Evolutionary conservation across 2,329 filamentous ascomycete species (phyloP).

Genomic region (Beauveria sp.): DNA sequence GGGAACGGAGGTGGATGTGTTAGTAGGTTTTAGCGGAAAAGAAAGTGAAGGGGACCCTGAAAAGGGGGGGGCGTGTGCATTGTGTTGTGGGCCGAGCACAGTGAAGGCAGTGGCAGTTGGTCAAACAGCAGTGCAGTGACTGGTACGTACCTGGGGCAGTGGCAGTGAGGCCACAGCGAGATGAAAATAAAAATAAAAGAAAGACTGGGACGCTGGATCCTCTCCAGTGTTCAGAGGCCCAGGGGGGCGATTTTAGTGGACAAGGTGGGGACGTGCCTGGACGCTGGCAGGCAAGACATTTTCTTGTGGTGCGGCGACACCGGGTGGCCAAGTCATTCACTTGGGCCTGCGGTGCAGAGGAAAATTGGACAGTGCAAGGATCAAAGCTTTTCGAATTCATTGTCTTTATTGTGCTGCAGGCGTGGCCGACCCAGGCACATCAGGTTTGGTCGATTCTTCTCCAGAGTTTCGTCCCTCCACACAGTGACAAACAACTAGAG

Average conservation of each 20-base stretch:
- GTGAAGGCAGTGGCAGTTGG: background rate
- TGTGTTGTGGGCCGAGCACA: background rate
- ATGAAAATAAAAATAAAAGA: too few species aligned
- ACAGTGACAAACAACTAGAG: background rate
- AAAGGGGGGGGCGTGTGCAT: conserved; percentile 2
- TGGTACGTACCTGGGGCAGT: background rate
- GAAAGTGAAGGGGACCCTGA: background rate
- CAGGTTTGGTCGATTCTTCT: too few species aligned
- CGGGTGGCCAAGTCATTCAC: background rate
- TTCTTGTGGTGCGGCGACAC: background rate
- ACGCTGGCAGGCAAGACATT: background rate
- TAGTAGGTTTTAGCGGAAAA: background rate
- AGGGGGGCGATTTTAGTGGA: too few species aligned
- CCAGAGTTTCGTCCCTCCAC: background rate
- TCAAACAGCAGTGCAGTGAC: too few species aligned
- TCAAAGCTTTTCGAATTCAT: background rate
- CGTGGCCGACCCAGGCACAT: background rate
- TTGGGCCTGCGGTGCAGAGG: too few species aligned
- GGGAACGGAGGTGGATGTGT: conserved; percentile 6
- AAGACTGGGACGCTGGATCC: background rate
- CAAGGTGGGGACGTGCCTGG: background rate
- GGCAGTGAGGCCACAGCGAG: background rate
- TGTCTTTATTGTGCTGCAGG: background rate
- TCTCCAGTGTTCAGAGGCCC: background rate
- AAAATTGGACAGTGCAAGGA: background rate